A percentile compares a stretch with the other conserved stretches of the same genome.
phyloP scores from a whole-genome alignment of 352 stramenopile species.

The Globisporangium recalcitrans region DNA sequence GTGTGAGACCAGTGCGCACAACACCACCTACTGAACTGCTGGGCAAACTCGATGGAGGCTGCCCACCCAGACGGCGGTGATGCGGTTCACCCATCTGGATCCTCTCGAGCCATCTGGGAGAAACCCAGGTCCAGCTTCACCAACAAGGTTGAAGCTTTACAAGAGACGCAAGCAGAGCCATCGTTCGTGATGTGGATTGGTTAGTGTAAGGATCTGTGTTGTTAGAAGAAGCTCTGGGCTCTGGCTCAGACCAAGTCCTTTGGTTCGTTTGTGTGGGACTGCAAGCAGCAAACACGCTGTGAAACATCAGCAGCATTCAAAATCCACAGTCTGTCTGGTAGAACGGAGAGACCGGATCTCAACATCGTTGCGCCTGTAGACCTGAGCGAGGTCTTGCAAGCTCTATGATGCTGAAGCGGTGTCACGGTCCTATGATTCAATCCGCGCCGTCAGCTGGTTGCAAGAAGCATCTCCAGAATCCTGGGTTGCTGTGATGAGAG shows the following conservation, averaged over 20 bases:
- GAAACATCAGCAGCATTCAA: not conserved
- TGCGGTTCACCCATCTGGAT: not conserved
- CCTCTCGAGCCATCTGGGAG: not conserved
- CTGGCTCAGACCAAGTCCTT: too few relatives aligned
- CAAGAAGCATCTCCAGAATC: not conserved
- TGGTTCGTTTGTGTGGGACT: not conserved
- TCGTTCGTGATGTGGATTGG: too few relatives aligned
- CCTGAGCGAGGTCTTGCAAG: not conserved
- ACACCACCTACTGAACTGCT: not conserved
- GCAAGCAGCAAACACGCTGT: not conserved
- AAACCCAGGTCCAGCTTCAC: too few relatives aligned
- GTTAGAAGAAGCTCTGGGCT: too few relatives aligned
- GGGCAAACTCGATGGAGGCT: too few relatives aligned
- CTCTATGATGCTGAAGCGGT: not conserved
- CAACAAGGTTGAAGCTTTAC: too few relatives aligned
- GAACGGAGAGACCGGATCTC: not conserved
- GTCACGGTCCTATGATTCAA: not conserved
- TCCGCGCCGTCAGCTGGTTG: not conserved
- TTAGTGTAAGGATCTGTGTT: too few relatives aligned
- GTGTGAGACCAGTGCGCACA: not conserved
- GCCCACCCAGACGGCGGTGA: not conserved
- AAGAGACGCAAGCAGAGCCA: too few relatives aligned
- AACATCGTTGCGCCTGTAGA: not conserved
- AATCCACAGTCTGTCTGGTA: not conserved
- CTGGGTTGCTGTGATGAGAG: not conserved